phyloP scores from a whole-genome alignment of 1,139 yeast species.

The Saccharomyces hybrid region DNA sequence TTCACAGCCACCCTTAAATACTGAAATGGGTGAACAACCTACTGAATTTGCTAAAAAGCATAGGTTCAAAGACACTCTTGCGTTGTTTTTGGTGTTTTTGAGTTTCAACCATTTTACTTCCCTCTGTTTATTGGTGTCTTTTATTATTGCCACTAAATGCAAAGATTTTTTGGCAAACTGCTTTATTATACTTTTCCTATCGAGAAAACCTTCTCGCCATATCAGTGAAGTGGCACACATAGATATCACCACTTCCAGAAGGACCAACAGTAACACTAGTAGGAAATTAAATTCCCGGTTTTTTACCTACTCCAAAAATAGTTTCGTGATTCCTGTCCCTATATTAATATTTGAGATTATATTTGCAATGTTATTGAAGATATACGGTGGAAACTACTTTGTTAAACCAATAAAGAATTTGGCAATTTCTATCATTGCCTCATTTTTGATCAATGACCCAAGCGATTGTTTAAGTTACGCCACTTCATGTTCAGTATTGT shows the following conservation, averaged over 20 bases:
- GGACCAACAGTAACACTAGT: constrained; percentile 3
- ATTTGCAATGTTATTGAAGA: constrained; percentile 18
- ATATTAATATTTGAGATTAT: constrained; percentile 14
- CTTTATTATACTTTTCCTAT: constrained; percentile 23
- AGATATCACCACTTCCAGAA: constrained; percentile 3
- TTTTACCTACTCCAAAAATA: not conserved
- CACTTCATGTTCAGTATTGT: constrained; percentile 23
- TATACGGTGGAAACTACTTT: constrained; percentile 20
- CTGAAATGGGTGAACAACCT: constrained; percentile 1
- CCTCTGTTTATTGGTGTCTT: constrained; percentile 19
- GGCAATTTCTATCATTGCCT: constrained; percentile 27
- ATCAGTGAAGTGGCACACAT: constrained; percentile 5
- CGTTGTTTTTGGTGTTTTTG: constrained; percentile 26
- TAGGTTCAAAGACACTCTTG: constrained; percentile 28
- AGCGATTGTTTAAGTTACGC: constrained; percentile 26
- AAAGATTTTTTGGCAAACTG: constrained; percentile 23
- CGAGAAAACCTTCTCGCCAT: constrained; percentile 23
- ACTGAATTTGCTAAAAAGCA: constrained; percentile 20
- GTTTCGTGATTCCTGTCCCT: constrained; percentile 6
- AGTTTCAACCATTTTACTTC: constrained; percentile 27
- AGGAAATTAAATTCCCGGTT: not conserved
- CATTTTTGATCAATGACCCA: constrained; percentile 28
- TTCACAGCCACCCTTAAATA: not conserved
- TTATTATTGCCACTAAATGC: constrained; percentile 24
- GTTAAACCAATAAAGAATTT: constrained; percentile 22